Base-by-base conservation (phyloP, 129 eudicot species). In the Rutidosis leptorrhynchoides region DNA sequence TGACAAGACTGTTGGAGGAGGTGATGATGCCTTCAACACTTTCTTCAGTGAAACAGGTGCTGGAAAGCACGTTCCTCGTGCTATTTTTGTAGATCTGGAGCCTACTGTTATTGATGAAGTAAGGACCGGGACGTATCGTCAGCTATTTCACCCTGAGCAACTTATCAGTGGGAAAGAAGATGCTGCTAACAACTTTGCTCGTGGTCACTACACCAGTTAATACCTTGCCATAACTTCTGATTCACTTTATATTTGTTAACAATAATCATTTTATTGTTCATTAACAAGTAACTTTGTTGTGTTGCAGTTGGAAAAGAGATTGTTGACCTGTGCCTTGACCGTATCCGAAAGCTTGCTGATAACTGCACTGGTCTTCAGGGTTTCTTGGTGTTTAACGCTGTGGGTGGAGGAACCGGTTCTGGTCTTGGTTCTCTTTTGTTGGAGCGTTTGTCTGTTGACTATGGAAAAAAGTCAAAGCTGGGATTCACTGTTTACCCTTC, bases 181-280 rank as follows among this genome's bases (percentile, higher is more conserved):
- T 58, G 85, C 85, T n/a, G 85, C 85, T 1, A 81, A 81, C 82
- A 81, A 81, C 77, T 81, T 81, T 58, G 85, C 85, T 2, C 85
- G 85, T 62, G 85, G 85, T 23, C 85, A 81, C 71, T 81, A 81
- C 52, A 81, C 85, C 65, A 81, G 85, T 81, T 65, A 49, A n/a
- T 25, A 3, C 62, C 27, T 23, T 20, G 45, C 33, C 26, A 0
- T 14, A 9, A 2, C 0, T 22, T 35, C 21, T 16, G 2, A 4
- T 28, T 14, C 6, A 5, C 0, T 29, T 48, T 12, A 29, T 65
- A n/a, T n/a, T n/a, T n/a, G n/a, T 49, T 0, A n/a, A 24, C 1
- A 1, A 7, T 45, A 2, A 2, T 4, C 22, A 3, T 7, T 33
- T 33, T 4, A 5, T 26, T 52, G 5, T 1, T 21, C 10, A 9